phyloP scores from a whole-genome alignment of 2,329 filamentous ascomycete genomes.

The Grosmannia huntii region DNA sequence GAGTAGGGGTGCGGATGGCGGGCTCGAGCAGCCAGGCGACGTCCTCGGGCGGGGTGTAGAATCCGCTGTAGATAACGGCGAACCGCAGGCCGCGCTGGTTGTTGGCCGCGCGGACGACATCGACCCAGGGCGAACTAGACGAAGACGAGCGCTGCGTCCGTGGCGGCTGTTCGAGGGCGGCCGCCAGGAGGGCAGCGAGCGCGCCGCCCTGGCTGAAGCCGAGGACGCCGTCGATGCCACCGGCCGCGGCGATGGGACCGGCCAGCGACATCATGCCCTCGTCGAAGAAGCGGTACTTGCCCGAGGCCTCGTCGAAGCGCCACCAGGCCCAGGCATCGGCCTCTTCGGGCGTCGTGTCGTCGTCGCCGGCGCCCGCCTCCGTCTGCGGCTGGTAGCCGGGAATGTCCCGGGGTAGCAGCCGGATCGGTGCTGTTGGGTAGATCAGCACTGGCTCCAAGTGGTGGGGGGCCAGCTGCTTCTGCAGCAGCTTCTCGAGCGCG shows the following conservation, averaged over 20 bases:
- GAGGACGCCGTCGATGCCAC: conserved; percentile 63
- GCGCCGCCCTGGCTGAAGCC: conserved; percentile 76
- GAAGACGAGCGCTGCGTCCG: conserved; percentile 15
- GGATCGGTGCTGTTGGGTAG: conserved; percentile 58
- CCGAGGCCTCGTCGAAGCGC: conserved; percentile 52
- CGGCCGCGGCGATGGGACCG: conserved; percentile 43
- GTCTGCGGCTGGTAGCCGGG: conserved; percentile 43
- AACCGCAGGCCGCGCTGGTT: conserved; percentile 44
- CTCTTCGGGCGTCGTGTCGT: conserved; percentile 18
- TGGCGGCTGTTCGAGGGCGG: conserved; percentile 49
- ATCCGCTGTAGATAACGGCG: conserved; percentile 65
- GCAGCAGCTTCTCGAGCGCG: conserved; percentile 67
- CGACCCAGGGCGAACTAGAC: conserved; percentile 26
- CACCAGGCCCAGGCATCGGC: conserved; percentile 75
- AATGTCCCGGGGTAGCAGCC: conserved; percentile 51
- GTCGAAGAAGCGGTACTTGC: conserved; percentile 56
- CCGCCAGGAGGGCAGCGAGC: conserved; percentile 57
- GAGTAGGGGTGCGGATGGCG: conserved; percentile 58
- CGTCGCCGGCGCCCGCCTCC: not conserved
- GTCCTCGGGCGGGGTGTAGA: conserved; percentile 47
- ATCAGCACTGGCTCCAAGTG: conserved; percentile 41
- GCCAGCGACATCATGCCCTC: conserved; percentile 54
- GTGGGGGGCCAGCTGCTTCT: conserved; percentile 55
- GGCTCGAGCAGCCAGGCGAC: conserved; percentile 65
- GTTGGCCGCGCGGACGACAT: conserved; percentile 36